Percentiles rank a stretch among this genome's conserved stretches.
These are phyloP conservation scores for Vicia sativa DNA, from an alignment of 306 rosid genomes.

Conservation along the genomic window DNA sequence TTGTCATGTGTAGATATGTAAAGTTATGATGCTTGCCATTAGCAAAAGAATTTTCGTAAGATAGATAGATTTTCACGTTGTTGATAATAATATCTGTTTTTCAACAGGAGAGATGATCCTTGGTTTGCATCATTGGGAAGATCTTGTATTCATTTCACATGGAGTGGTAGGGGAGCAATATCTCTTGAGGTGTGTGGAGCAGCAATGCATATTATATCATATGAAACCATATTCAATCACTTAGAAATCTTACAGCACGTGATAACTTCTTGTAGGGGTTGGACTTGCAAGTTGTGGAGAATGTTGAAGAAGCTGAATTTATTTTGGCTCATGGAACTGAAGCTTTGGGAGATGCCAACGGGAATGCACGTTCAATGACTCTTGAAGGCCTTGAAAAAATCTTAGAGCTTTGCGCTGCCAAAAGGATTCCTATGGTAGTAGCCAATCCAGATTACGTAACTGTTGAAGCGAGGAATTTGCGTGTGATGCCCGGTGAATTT, in stretches of 20 bases:
- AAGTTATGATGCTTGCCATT: neutral
- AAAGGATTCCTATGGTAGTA: conserved; percentile 92
- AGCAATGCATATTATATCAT: conserved; percentile 28
- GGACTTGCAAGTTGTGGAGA: conserved; percentile 74
- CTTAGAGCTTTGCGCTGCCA: conserved; percentile 79
- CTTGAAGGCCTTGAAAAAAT: conserved; percentile 77
- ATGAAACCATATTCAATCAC: conserved; percentile 7
- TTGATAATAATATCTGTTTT: conserved; percentile 28
- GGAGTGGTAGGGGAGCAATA: conserved; percentile 84
- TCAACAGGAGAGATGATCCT: conserved; percentile 79
- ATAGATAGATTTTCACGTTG: neutral
- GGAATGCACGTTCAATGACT: conserved; percentile 60
- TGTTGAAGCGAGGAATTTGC: conserved; percentile 84
- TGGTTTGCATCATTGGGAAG: conserved; percentile 94
- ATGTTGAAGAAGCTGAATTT: conserved; percentile 83
- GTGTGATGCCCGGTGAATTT: conserved; percentile 90
- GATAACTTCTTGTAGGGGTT: conserved; percentile 63
- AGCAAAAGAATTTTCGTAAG: neutral
- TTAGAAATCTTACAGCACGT: conserved; percentile 21
- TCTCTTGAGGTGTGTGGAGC: conserved; percentile 74
- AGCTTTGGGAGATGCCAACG: conserved; percentile 80
- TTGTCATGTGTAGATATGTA: neutral
- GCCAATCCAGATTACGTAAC: conserved; percentile 98
- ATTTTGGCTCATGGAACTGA: conserved; percentile 94
- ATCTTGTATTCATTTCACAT: conserved; percentile 89